These are phyloP conservation scores for Neofusicoccum ribis DNA, from an alignment of 2,329 filamentous ascomycete species.

Conservation along the genomic window DNA sequence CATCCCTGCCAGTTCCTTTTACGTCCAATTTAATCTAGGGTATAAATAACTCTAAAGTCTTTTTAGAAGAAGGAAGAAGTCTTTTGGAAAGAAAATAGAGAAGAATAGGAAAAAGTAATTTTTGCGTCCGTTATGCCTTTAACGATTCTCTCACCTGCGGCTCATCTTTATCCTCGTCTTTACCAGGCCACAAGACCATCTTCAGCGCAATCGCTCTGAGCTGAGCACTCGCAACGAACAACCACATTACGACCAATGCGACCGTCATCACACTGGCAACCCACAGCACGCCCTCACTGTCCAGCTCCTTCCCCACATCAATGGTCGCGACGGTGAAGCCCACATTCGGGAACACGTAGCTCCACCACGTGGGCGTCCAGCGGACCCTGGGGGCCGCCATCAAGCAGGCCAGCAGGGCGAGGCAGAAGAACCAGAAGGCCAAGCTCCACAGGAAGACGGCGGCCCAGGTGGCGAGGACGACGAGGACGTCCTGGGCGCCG, in stretches of 20 bases:
- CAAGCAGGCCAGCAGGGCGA: conserved; percentile 39
- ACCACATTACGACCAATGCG: conserved; percentile 53
- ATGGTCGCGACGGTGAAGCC: conserved; percentile 45
- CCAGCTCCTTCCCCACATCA: conserved; percentile 37
- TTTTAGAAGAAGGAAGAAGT: too few relatives aligned
- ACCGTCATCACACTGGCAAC: conserved; percentile 53
- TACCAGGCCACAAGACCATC: conserved; percentile 58
- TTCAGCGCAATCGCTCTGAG: conserved; percentile 51
- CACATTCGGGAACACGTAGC: conserved; percentile 50
- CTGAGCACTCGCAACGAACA: conserved; percentile 55
- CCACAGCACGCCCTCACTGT: conserved; percentile 37
- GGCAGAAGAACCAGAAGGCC: conserved; percentile 57
- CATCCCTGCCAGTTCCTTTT: too few relatives aligned
- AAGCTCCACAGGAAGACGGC: conserved; percentile 66
- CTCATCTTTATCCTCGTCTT: conserved; percentile 10
- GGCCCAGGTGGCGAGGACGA: conserved; percentile 47
- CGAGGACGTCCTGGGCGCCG: conserved; percentile 40
- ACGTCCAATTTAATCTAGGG: too few relatives aligned
- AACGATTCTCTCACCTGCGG: neutral
- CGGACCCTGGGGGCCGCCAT: conserved; percentile 40
- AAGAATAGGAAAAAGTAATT: neutral
- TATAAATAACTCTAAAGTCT: too few relatives aligned
- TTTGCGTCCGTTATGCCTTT: neutral
- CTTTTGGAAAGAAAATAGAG: neutral
- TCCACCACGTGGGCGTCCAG: conserved; percentile 66